A percentile compares a stretch with the other conserved stretches of the same genome.
Evolutionary conservation across 441 rosid genomes (phyloP).

Genomic region (Flueggea neowawraea): DNA sequence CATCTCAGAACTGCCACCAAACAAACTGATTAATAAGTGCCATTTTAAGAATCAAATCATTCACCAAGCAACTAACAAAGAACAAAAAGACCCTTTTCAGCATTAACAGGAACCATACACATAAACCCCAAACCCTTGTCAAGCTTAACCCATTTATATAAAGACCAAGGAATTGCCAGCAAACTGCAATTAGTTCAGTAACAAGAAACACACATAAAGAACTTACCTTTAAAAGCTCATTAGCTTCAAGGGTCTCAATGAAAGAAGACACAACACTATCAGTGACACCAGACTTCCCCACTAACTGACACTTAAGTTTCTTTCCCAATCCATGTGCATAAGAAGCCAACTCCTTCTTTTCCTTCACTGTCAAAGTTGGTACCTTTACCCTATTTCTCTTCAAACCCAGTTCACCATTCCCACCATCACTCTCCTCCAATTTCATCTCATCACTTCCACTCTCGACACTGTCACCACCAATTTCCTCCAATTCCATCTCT

Average conservation of each 20-base stretch:
- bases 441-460: slow-evolving; percentile 6
- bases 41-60: background rate
- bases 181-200: too few relatives aligned
- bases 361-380: slow-evolving; percentile 62
- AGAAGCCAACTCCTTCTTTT: slow-evolving; percentile 90
- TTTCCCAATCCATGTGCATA: slow-evolving; percentile 83
- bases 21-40: too few relatives aligned
- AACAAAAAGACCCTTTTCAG: too few relatives aligned
- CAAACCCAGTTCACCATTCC: slow-evolving; percentile 9
- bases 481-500: too few relatives aligned
- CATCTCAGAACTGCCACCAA: background rate
- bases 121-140: too few relatives aligned
- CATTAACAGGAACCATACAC: too few relatives aligned
- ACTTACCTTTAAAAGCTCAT: slow-evolving; percentile 83
- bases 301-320: slow-evolving; percentile 71
- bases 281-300: slow-evolving; percentile 87
- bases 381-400: slow-evolving; percentile 17
- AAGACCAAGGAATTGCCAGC: too few relatives aligned
- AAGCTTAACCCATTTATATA: too few relatives aligned
- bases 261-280: slow-evolving; percentile 61
- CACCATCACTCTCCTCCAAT: slow-evolving; percentile 7
- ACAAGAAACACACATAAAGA: too few relatives aligned
- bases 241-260: slow-evolving; percentile 79
- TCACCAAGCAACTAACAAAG: too few relatives aligned
- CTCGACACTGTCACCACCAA: too few relatives aligned